phyloP scores from a whole-genome alignment of 2,329 filamentous ascomycete species.

The Fusarium agapanthi region DNA sequence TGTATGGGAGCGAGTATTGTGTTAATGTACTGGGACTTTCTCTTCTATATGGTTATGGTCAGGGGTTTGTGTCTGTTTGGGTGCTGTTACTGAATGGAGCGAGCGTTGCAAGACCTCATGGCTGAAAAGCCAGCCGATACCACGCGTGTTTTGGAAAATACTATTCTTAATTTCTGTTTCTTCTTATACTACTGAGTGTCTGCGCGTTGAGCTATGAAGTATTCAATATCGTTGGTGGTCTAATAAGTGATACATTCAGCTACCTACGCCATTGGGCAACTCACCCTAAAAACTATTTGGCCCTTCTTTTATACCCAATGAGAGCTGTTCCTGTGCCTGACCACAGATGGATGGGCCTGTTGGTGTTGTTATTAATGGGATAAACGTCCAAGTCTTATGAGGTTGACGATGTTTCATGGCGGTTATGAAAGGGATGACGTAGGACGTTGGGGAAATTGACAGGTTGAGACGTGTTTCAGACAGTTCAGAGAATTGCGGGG shows the following conservation, averaged over 20 bases:
- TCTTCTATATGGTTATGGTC: not conserved
- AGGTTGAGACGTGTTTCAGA: not conserved
- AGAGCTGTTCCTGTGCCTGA: too few relatives aligned
- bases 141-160: not conserved
- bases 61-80: not conserved
- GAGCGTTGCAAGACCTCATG: not conserved
- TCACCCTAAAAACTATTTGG: too few relatives aligned
- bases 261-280: too few relatives aligned
- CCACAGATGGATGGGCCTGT: rapidly evolving
- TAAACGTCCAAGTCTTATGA: not conserved
- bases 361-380: too few relatives aligned
- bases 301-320: too few relatives aligned
- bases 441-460: not conserved
- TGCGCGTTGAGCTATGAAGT: too few relatives aligned
- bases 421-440: not conserved
- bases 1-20: not conserved
- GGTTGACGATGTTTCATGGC: not conserved
- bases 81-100: not conserved
- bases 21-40: not conserved
- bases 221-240: too few relatives aligned
- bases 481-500: too few relatives aligned
- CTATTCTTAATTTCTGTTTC: not conserved
- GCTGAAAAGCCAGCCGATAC: not conserved
- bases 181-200: rapidly evolving
- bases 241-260: too few relatives aligned